Evolutionary conservation across 2,329 filamentous ascomycete genomes (phyloP), one percentile per base, ranked within the genome.

Genomic region (Ceratocystis huliohia): DNA sequence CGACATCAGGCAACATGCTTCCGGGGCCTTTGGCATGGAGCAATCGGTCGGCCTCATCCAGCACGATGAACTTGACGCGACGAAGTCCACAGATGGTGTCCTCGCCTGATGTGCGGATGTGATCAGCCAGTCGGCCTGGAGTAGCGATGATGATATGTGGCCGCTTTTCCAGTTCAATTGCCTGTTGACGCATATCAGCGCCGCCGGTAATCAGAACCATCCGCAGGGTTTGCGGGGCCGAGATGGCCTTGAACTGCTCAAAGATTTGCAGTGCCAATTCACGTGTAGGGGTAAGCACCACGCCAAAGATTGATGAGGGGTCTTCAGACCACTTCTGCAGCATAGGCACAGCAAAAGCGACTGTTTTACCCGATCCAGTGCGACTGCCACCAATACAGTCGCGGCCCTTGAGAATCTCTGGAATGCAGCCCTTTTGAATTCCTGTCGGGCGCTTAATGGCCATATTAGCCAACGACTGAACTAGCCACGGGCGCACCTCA

Each of bases 331-430:
- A 97, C 75, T 88, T 88, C 74, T 97, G 93, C 69, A 99, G 78
- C 68, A 99, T 96, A 0, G 94, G 94, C 8, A 92, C 91, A 0
- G 93, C 89, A 75, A 99, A 99, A 1, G 94, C 92, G 56, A 97
- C 87, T 2, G 94, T 99, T 79, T 99, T 99, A 77, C 94, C 94
- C 13, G 93, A 96, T 79, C 94, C 94, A 0, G 94, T 99, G 69
- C 91, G 83, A 73, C 90, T 96, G 46, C 92, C 92, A 73, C 94
- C 94, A 71, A 99, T 96, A 74, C 91, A 96, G 76, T 99, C 92
- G 71, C 89, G 83, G 5, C 94, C 94, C 71, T 90, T 87, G 44
- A 99, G 75, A 68, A 97, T 96, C 74, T 94, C 88, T 1, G 93
- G 92, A 72, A 99, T 97, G 74, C 90, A 96, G 64, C 86, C 87